phyloP scores from a whole-genome alignment of 2,329 filamentous ascomycete genomes.

The Albifimbria verrucaria region DNA sequence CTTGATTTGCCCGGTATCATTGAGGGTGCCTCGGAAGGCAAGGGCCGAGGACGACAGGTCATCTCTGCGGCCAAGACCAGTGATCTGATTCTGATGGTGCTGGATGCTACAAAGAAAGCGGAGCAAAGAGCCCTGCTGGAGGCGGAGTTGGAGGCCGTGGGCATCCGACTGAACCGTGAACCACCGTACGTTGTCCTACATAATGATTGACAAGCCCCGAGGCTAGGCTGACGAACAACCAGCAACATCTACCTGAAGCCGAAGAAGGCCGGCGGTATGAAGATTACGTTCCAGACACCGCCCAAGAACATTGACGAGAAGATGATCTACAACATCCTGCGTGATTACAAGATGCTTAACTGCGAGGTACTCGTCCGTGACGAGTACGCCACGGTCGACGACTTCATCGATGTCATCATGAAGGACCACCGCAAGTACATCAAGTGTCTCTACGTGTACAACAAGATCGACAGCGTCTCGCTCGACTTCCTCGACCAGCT shows the following conservation, averaged over 20 bases:
- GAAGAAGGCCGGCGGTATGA: conserved; percentile 97
- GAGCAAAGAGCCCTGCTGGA: conserved; percentile 90
- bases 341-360: conserved; percentile 98
- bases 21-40: conserved; percentile 92
- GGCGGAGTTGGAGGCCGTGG: conserved; percentile 89
- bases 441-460: conserved; percentile 93
- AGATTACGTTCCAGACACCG: conserved; percentile 89
- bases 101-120: conserved; percentile 94
- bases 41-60: conserved; percentile 91
- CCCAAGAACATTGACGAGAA: conserved; percentile 94
- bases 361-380: conserved; percentile 94
- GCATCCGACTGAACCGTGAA: conserved; percentile 86
- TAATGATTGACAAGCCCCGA: no score
- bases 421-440: conserved; percentile 99
- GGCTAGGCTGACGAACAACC: conserved; percentile 14
- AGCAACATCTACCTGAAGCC: conserved; percentile 96
- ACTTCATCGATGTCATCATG: conserved; percentile 99
- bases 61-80: conserved; percentile 98
- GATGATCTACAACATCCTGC: conserved; percentile 95
- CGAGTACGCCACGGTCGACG: conserved; percentile 92
- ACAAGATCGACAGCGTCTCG: conserved; percentile 96
- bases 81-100: conserved; percentile 92
- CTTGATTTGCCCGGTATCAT: conserved; percentile 98
- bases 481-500: conserved; percentile 91
- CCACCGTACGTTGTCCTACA: conserved; percentile 63